Conservation (phyloP, 805 yeast species). For the Starmerella floricola region DNA sequence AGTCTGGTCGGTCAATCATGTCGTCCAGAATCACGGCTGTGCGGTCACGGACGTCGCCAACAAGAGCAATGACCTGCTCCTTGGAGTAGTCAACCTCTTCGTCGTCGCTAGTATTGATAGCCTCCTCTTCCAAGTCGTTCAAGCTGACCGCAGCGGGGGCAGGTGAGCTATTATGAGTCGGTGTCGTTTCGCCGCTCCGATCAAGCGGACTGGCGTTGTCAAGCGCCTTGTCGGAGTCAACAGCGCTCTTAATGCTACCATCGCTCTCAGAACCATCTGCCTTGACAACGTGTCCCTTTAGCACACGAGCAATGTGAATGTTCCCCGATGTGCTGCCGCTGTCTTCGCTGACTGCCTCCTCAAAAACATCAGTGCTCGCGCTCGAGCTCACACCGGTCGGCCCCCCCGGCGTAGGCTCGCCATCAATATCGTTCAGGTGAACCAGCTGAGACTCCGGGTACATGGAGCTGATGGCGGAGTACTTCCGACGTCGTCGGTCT, state of each 20-base stretch:
- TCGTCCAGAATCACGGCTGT: slow-evolving; percentile 93
- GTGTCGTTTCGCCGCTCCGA: slow-evolving; percentile 50
- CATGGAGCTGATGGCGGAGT: slow-evolving; percentile 29
- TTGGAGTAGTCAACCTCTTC: slow-evolving; percentile 59
- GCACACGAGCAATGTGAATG: slow-evolving; percentile 89
- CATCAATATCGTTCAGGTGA: slow-evolving; percentile 19
- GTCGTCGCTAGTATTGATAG: slow-evolving; percentile 31
- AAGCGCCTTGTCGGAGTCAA: background rate
- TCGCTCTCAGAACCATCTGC: slow-evolving; percentile 10
- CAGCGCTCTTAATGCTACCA: background rate
- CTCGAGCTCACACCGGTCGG: background rate
- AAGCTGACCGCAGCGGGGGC: background rate
- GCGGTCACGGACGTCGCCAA: slow-evolving; percentile 86
- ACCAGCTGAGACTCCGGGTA: slow-evolving; percentile 22
- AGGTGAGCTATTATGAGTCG: background rate
- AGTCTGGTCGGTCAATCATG: slow-evolving; percentile 89
- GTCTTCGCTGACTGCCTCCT: slow-evolving; percentile 4
- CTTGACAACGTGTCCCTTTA: slow-evolving; percentile 88
- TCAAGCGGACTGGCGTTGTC: background rate
- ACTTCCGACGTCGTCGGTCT: slow-evolving; percentile 84
- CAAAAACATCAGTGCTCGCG: slow-evolving; percentile 15
- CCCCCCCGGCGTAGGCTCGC: background rate
- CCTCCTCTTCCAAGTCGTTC: slow-evolving; percentile 9
- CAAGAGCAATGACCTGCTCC: slow-evolving; percentile 87
- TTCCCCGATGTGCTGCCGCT: slow-evolving; percentile 24